Evolutionary conservation across 1,284 basidiomycete genomes (phyloP).

Genomic region (Boletus nobilissimus): DNA sequence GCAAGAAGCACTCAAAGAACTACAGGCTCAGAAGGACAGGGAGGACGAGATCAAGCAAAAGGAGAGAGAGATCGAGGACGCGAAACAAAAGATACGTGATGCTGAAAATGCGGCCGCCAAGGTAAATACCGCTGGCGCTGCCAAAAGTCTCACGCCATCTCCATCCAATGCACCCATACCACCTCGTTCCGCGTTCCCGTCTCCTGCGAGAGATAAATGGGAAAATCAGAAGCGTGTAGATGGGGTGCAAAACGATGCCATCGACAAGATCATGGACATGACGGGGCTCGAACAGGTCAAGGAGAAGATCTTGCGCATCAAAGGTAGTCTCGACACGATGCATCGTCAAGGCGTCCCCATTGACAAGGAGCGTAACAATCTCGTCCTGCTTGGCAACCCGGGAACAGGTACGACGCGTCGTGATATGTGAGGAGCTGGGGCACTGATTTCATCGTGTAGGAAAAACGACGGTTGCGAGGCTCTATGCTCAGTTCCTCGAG

Average conservation of each 20-base stretch:
- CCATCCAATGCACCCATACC: slow-evolving; percentile 18
- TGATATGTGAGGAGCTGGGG: background rate
- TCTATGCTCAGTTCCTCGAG: slow-evolving; percentile 68
- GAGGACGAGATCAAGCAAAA: slow-evolving; percentile 46
- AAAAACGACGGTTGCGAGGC: slow-evolving; percentile 74
- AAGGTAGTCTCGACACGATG: slow-evolving; percentile 60
- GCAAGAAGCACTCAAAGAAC: slow-evolving; percentile 44
- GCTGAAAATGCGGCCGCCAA: slow-evolving; percentile 24
- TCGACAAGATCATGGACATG: slow-evolving; percentile 68
- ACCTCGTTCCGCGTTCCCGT: slow-evolving; percentile 39
- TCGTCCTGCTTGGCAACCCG: slow-evolving; percentile 67
- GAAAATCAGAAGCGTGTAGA: slow-evolving; percentile 58
- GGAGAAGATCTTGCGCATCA: slow-evolving; percentile 58
- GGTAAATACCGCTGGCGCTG: background rate
- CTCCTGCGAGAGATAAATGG: slow-evolving; percentile 58
- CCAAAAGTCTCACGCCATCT: background rate
- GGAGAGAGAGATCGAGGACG: slow-evolving; percentile 46
- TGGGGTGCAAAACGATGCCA: slow-evolving; percentile 56
- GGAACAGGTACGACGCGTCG: slow-evolving; percentile 61
- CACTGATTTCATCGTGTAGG: slow-evolving; percentile 51
- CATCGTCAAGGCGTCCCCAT: slow-evolving; percentile 57
- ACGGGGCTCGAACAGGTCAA: slow-evolving; percentile 69
- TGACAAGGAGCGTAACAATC: slow-evolving; percentile 64
- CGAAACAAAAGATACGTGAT: slow-evolving; percentile 32
- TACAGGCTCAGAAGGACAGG: slow-evolving; percentile 42